Evolutionary conservation across 2,329 filamentous ascomycete species (phyloP).

Genomic region (Lecanosticta acicola): DNA sequence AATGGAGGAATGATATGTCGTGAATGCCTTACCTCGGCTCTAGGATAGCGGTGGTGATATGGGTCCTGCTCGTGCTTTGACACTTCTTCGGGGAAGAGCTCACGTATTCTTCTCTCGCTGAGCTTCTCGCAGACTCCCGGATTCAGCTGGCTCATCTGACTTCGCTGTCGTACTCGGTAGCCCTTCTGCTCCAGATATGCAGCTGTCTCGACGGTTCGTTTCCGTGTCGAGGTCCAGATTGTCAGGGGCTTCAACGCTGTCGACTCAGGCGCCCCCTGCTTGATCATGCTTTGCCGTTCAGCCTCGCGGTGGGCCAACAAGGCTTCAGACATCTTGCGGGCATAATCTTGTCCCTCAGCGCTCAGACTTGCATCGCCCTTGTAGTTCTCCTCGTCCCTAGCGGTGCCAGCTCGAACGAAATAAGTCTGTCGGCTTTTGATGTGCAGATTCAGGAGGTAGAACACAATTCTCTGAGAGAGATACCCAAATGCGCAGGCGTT

Average conservation of each 20-base stretch:
- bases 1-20: neutral
- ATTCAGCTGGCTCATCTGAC: conserved; percentile 96
- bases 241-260: conserved; percentile 71
- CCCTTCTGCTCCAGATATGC: conserved; percentile 72
- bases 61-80: conserved; percentile 89
- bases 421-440: conserved; percentile 93
- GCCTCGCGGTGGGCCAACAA: conserved; percentile 77
- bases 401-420: conserved; percentile 81
- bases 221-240: conserved; percentile 90
- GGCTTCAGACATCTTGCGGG: conserved; percentile 77
- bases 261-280: conserved; percentile 58
- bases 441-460: conserved; percentile 95
- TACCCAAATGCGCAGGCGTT: conserved; percentile 98
- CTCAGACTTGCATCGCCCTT: conserved; percentile 84
- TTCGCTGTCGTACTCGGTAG: conserved; percentile 82
- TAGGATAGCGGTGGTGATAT: conserved; percentile 92
- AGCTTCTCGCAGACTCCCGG: conserved; percentile 94
- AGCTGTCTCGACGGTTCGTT: conserved; percentile 84
- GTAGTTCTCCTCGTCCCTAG: conserved; percentile 83
- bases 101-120: conserved; percentile 72
- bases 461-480: conserved; percentile 92
- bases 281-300: conserved; percentile 65
- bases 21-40: conserved; percentile 65
- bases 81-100: conserved; percentile 83
- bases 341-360: conserved; percentile 72